A percentile compares a stretch with the other conserved stretches of the same genome.
Conservation (phyloP, 441 rosid genomes). For the Manihot esculenta region DNA sequence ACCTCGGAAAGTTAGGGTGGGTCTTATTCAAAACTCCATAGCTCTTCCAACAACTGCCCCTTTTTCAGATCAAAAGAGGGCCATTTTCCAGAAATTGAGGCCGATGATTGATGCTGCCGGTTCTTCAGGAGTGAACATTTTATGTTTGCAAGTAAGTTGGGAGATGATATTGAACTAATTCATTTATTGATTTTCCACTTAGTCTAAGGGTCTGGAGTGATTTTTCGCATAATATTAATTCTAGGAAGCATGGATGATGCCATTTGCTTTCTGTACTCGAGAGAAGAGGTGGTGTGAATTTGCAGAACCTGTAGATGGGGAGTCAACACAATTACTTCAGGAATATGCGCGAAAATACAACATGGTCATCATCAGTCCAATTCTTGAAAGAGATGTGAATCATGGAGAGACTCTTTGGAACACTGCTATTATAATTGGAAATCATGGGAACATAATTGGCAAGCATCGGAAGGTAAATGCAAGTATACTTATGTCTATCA, state of each 20-base stretch:
- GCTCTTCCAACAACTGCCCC: conserved; percentile 80
- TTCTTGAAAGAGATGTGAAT: conserved; percentile 88
- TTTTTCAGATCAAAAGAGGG: conserved; percentile 62
- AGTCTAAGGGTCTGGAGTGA: conserved; percentile 6
- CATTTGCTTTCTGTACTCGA: conserved; percentile 93
- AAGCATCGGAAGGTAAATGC: conserved; percentile 87
- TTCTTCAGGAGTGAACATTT: conserved; percentile 80
- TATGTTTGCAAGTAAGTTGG: conserved; percentile 75
- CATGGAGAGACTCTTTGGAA: conserved; percentile 97
- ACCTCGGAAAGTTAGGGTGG: conserved; percentile 78
- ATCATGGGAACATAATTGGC: conserved; percentile 87
- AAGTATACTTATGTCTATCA: neutral
- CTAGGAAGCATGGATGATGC: conserved; percentile 98
- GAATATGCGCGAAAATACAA: conserved; percentile 65
- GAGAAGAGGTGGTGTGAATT: conserved; percentile 97
- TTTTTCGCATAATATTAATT: conserved; percentile 6
- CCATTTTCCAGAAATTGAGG: conserved; percentile 64
- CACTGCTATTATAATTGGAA: conserved; percentile 83
- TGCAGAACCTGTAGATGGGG: conserved; percentile 87
- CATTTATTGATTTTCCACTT: neutral
- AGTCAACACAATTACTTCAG: conserved; percentile 83
- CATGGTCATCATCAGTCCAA: conserved; percentile 88
- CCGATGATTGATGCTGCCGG: conserved; percentile 85
- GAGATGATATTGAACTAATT: neutral
- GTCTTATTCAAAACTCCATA: conserved; percentile 84